These are phyloP conservation scores for Naganishia sp. DNA, from an alignment of 1,284 basidiomycete species.

Conservation along the genomic window DNA sequence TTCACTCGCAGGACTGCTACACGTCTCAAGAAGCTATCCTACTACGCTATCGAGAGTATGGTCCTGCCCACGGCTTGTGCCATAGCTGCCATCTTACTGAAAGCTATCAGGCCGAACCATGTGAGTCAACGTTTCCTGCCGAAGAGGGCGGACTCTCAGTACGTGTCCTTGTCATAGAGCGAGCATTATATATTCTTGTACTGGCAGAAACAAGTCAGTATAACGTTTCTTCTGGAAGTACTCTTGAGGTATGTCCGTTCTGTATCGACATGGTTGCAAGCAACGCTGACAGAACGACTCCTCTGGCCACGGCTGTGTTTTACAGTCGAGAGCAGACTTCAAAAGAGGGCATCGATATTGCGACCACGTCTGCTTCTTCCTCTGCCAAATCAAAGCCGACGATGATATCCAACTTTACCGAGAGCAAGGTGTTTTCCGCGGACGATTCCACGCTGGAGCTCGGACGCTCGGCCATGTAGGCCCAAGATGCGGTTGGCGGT, in stretches of 20 bases:
- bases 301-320: not conserved
- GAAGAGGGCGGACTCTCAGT: too few relatives aligned
- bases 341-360: not conserved
- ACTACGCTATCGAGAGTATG: constrained; percentile 23
- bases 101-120: not conserved
- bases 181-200: constrained; percentile 23
- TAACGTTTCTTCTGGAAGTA: constrained; percentile 8
- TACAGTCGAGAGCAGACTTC: constrained; percentile 1
- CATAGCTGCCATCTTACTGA: constrained; percentile 1
- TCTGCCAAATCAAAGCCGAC: not conserved
- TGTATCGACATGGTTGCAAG: not conserved
- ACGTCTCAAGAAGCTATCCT: constrained; percentile 1
- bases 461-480: not conserved
- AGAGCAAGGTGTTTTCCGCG: not conserved
- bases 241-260: constrained; percentile 5
- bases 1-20: not conserved
- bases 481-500: too few relatives aligned
- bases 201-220: constrained; percentile 9
- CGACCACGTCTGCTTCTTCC: not conserved
- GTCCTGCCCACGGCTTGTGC: constrained; percentile 13
- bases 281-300: not conserved
- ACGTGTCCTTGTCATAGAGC: not conserved
- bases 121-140: not conserved
- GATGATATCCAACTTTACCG: not conserved
- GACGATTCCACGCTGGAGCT: constrained; percentile 4